phyloP scores from a whole-genome alignment of 257 asterid genomes.

The Plantago major region DNA sequence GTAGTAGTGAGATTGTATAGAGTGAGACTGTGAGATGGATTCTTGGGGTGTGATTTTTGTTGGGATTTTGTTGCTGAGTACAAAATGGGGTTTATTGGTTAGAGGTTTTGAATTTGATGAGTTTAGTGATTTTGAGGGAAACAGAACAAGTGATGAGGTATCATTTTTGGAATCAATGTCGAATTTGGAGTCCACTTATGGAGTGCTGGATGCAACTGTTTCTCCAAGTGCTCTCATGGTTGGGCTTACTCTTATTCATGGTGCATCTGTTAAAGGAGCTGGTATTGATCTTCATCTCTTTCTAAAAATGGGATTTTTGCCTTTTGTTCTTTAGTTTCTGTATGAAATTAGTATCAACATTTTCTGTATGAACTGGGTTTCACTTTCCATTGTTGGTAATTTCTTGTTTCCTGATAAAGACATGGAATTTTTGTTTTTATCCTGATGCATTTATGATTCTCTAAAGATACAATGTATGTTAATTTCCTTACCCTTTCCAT shows the following conservation, averaged over 20 bases:
- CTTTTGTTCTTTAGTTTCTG: background rate
- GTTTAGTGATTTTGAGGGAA: constrained; percentile 26
- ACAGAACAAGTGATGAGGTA: constrained; percentile 39
- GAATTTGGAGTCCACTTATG: constrained; percentile 51
- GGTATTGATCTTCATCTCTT: constrained; percentile 35
- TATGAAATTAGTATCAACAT: background rate
- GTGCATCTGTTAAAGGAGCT: constrained; percentile 83
- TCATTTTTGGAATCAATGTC: constrained; percentile 41
- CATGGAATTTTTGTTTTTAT: background rate
- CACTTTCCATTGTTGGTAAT: constrained; percentile 7
- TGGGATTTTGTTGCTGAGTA: constrained; percentile 20
- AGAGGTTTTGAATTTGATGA: constrained; percentile 53
- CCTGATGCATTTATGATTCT: constrained; percentile 7
- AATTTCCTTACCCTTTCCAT: constrained; percentile 3
- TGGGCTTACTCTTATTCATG: constrained; percentile 68
- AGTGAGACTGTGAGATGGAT: constrained; percentile 36
- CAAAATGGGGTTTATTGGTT: constrained; percentile 32
- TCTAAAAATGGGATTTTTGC: constrained; percentile 3
- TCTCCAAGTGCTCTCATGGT: constrained; percentile 62
- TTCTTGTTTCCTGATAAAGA: background rate
- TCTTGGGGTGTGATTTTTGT: constrained; percentile 36
- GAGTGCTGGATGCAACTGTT: constrained; percentile 39
- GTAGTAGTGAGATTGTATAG: background rate
- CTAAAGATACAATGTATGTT: constrained; percentile 15
- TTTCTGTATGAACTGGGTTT: too few relatives aligned